Evolutionary conservation across 2,329 filamentous ascomycete genomes (phyloP).

Genomic region (Ophiostoma tasmaniense): DNA sequence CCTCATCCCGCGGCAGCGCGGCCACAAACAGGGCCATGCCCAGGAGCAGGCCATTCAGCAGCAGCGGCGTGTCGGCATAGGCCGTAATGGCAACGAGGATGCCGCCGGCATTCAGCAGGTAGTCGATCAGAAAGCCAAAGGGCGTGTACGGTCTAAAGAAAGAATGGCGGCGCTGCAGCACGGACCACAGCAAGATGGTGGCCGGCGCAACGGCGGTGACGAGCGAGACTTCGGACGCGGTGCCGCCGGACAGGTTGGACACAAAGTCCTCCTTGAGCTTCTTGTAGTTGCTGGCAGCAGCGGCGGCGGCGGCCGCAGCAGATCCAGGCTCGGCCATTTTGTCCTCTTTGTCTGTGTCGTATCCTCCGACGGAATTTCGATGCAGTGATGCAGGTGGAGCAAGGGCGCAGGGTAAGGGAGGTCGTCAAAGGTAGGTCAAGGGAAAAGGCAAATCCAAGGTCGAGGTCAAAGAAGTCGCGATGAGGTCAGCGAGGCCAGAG

Average conservation of each 20-base stretch:
- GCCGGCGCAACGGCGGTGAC: constrained; percentile 77
- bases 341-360: not conserved
- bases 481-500: no score
- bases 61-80: constrained; percentile 65
- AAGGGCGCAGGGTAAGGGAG: not conserved
- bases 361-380: not conserved
- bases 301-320: constrained; percentile 14
- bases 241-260: constrained; percentile 77
- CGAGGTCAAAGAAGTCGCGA: not conserved
- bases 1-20: constrained; percentile 33
- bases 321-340: constrained; percentile 13
- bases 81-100: constrained; percentile 80
- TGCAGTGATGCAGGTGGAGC: not conserved
- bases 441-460: no score
- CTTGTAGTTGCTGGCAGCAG: constrained; percentile 60
- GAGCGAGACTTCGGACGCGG: constrained; percentile 75
- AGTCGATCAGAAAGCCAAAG: constrained; percentile 66
- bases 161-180: constrained; percentile 71
- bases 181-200: constrained; percentile 78
- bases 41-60: constrained; percentile 67
- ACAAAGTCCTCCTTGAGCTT: constrained; percentile 91
- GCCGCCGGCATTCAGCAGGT: constrained; percentile 74
- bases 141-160: constrained; percentile 72
- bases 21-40: constrained; percentile 60
- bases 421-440: no score